These are phyloP conservation scores for Pneumocystis oryctolagi DNA, from an alignment of 1,139 yeast species.

Conservation along the genomic window DNA sequence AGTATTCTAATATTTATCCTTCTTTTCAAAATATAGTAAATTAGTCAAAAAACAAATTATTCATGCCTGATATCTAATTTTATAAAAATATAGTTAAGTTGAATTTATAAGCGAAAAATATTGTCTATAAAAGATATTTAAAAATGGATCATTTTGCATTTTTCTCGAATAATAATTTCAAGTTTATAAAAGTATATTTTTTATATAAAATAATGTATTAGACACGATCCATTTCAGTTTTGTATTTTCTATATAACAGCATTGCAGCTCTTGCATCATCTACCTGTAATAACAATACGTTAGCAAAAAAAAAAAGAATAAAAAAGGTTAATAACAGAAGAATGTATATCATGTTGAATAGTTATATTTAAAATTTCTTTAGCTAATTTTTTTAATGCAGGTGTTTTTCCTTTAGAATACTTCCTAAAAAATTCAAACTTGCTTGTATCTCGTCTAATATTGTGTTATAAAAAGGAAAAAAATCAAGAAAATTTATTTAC, in stretches of 20 bases:
- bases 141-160: neutral
- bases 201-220: neutral
- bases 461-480: neutral
- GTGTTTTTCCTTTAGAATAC: conserved; percentile 50
- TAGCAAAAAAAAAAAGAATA: neutral
- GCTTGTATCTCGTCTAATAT: conserved; percentile 50
- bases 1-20: no score
- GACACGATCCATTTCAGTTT: conserved; percentile 40
- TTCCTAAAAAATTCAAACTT: conserved; percentile 43
- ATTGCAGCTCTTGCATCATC: conserved; percentile 85
- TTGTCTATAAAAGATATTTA: neutral
- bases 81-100: neutral
- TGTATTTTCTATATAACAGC: conserved; percentile 52
- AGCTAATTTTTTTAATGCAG: conserved; percentile 54
- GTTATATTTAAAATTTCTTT: conserved; percentile 41
- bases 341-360: conserved; percentile 66
- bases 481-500: neutral
- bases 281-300: neutral
- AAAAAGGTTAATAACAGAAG: conserved; percentile 42
- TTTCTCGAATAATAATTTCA: no score
- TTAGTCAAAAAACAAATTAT: neutral
- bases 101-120: neutral
- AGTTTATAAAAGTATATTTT: neutral
- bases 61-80: neutral
- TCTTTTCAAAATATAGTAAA: neutral